These are phyloP conservation scores for Geotrichum europaeum DNA, from an alignment of 1,139 yeast genomes.

Conservation along the genomic window DNA sequence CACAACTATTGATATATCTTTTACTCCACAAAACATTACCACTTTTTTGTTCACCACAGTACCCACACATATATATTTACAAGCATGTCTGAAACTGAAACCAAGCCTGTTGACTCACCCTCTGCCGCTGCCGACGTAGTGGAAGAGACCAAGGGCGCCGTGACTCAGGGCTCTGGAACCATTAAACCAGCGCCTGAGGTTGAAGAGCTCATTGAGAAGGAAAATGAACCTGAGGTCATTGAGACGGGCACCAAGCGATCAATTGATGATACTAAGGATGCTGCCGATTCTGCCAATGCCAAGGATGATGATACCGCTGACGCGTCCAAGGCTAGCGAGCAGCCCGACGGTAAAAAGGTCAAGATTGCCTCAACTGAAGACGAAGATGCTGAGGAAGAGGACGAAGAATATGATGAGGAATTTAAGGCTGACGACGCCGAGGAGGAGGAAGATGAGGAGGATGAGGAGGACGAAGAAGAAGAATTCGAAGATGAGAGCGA, in stretches of 20 bases:
- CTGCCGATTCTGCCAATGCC: neutral
- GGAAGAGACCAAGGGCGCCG: neutral
- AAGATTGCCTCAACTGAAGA: neutral
- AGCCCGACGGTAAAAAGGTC: neutral
- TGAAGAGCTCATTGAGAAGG: neutral
- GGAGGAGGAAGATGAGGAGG: neutral
- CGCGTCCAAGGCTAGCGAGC: neutral
- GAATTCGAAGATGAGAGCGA: constrained; percentile 1
- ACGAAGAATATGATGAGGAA: constrained; percentile 2
- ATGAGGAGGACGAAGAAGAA: neutral
- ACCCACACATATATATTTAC: neutral
- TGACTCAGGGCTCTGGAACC: neutral
- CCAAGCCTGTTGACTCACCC: neutral
- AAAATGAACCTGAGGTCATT: neutral
- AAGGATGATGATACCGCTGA: neutral
- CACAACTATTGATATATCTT: neutral
- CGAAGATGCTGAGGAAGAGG: neutral
- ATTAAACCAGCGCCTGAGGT: neutral
- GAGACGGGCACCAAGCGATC: neutral
- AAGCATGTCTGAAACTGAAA: neutral
- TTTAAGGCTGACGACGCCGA: neutral
- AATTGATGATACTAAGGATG: neutral
- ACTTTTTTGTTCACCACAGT: neutral
- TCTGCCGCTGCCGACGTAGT: neutral
- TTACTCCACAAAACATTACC: neutral